Base-by-base conservation (phyloP, 768 basidiomycete genomes). In the Mycena galericulata region DNA sequence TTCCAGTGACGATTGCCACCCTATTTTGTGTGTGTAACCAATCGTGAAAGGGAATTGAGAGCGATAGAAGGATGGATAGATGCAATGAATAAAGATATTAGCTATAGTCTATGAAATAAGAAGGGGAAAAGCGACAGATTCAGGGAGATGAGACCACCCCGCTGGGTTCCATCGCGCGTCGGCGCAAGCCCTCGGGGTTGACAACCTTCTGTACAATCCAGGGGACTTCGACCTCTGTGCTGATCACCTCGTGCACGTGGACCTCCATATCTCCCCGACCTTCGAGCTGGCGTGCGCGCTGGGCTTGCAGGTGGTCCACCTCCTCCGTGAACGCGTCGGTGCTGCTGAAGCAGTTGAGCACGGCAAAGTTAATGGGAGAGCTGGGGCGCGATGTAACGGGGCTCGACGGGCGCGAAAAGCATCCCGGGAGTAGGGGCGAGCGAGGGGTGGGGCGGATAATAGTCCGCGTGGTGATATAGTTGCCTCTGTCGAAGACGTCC, bases 401-500 rank as follows among this genome's bases (percentile, higher is more conserved):
- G 36, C 69, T 77, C 36, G 78, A 78, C 0, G 81, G 75, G 20
- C 78, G 73, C 30, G 81, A 74, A 61, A 82, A 75, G 59, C 74
- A 69, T 10, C 36, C 32, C 41, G 41, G 36, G 41, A 74, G 49
- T 17, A 74, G 45, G 20, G 78, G 49, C 14, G 78, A 68, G 47
- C 72, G 76, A 2, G 79, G 62, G 17, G 67, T 34, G 7, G 81
- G 81, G n/a, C 78, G 79, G 59, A 84, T 77, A 73, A 80, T 78
- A 50, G 79, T 82, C 62, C 81, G 81, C 40, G 79, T 79, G 36
- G 80, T 73, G 49, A 73, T 69, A 68, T 75, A 74, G 65, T 78
- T 75, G 8, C 81, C 80, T 17, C 75, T 73, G 65, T 76, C 75
- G 53, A 64, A 71, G 2, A 73, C 75, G 29, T 77, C 76, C 7